Evolutionary conservation across 331 rosid species (phyloP), one percentile per base, ranked within the genome.

Genomic region (Prunus yedoensis): DNA sequence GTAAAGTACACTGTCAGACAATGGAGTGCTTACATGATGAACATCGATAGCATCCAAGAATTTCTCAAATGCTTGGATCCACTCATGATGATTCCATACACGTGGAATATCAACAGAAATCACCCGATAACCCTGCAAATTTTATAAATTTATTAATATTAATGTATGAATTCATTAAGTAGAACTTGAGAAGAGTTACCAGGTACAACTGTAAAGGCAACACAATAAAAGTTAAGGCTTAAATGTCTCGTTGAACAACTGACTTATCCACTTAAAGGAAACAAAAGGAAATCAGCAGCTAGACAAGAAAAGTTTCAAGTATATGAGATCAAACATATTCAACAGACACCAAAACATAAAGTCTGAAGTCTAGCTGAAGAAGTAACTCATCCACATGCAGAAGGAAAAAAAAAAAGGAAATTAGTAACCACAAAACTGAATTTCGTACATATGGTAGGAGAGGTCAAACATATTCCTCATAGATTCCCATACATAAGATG

Each of bases 41-140:
- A 95, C 99, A 77, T 92, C 96, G n/a, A 95, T 95, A 70, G 97
- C 94, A 92, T 95, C 99, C 91, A 95, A 87, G 86, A 95, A 95
- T 83, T 95, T 95, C 76, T 95, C 99, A 83, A 95, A 95, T 69
- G 96, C 92, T 83, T 85, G 97, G 84, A 95, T 83, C 99, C 99
- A 95, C 80, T 95, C 99, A 13, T 81, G 84, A 77, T 92, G 92
- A 86, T 89, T 87, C 99, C 99, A 95, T n/a, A 95, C 97, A 18
- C 96, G 85, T 28, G 99, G 99, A 66, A 92, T 95, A 83, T 95
- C 97, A 73, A 95, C 97, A 70, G 99, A 89, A 78, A 95, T 89
- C 71, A 95, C 87, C 49, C 99, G 92, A 84, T 95, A 95, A 68
- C 99, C 99, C 99, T 95, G 90, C 82, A 68, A 4, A 66, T 38